These are phyloP conservation scores for Helianthus tuberosus DNA, from an alignment of 129 eudicot species.

Conservation along the genomic window DNA sequence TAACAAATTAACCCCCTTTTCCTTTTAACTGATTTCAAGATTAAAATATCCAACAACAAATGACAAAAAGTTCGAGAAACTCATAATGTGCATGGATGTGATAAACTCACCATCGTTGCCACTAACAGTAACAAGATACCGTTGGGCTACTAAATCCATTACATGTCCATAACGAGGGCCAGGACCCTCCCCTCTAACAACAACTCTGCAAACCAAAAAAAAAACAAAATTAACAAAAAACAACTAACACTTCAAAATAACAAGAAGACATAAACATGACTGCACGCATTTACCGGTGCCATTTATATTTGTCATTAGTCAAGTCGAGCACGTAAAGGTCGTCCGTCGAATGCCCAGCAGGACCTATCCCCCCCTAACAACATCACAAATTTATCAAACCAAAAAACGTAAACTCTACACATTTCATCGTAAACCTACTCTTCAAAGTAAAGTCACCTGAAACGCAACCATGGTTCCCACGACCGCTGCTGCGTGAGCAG, in stretches of 20 bases:
- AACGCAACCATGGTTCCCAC: conserved; percentile 98
- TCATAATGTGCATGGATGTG: neutral
- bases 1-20: neutral
- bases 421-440: neutral
- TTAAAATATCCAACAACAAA: neutral
- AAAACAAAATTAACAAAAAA: neutral
- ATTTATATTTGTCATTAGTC: conserved; percentile 93
- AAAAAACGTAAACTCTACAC: conserved; percentile 13
- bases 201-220: conserved; percentile 60
- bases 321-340: conserved; percentile 90
- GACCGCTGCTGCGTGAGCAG: conserved; percentile 95
- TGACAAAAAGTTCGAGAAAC: neutral
- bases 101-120: conserved; percentile 91
- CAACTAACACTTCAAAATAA: neutral
- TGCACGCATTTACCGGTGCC: conserved; percentile 74
- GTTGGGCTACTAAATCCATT: conserved; percentile 94
- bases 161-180: conserved; percentile 98
- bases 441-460: conserved; percentile 63
- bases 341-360: conserved; percentile 97
- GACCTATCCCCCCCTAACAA: conserved; percentile 96
- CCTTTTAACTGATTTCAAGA: neutral
- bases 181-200: conserved; percentile 95
- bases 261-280: neutral
- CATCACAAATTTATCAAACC: conserved; percentile 36
- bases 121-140: conserved; percentile 85